Evolutionary conservation across 371 early-diverging fungal genomes (phyloP), one percentile per base, ranked within the genome.

Genomic region (Batrachochytrium dendrobatidis): DNA sequence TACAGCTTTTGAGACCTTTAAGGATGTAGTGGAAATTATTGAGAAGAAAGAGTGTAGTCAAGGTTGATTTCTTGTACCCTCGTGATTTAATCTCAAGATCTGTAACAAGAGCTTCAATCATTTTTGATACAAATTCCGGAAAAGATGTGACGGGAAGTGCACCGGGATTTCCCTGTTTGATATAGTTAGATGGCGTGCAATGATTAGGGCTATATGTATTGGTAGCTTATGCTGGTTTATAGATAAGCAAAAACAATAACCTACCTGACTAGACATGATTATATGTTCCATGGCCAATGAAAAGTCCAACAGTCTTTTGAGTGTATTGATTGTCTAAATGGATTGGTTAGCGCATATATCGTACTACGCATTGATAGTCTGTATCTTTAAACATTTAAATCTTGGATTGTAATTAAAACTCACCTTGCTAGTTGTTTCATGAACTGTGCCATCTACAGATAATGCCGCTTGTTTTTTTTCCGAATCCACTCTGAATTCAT

Each of bases 381-480:
- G n/a, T n/a, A 39, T 39, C 39, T 15, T 12, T n/a, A n/a, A 62
- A 30, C 34, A 45, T 18, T 2, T 18, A 43, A 24, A n/a, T 15
- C 44, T 2, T 18, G 0, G 5, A 39, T 39, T 12, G n/a, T n/a
- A 12, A 39, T n/a, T n/a, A n/a, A n/a, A n/a, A n/a, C n/a, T 15
- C 39, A 39, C 39, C 39, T 15, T 39, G 39, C 85, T 87, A 0
- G 90, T 87, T 60, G 88, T 67, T 65, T 92, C 91, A 63, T 90
- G 87, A 1, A 92, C 90, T 26, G 90, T 90, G 60, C 90, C 92
- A 67, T 92, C 92, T 26, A 68, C 75, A 35, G 89, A 84, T 49
- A 89, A 72, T 17, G 55, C 54, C 1, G 56, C 26, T 43, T 55
- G 53, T 58, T 68, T 60, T n/a, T 60, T 64, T 30, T 46, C 8